These are phyloP conservation scores for Heliamphora exappendiculata DNA, from an alignment of 148 eudicot species.

Conservation along the genomic window DNA sequence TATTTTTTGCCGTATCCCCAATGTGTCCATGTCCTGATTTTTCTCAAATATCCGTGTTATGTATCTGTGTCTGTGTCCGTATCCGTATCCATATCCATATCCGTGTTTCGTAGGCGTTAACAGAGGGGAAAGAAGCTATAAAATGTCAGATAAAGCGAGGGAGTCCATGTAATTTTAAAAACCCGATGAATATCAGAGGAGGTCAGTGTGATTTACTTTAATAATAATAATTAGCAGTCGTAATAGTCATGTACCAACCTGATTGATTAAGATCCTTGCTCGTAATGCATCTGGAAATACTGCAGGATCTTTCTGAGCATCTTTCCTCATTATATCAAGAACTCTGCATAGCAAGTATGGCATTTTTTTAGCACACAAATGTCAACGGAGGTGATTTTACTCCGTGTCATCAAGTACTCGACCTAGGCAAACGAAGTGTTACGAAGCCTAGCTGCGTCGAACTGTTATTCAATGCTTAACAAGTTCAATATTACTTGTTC, in stretches of 20 bases:
- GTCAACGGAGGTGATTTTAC: background rate
- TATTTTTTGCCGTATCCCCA: too few relatives aligned
- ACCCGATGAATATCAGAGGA: too few relatives aligned
- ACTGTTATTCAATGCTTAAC: background rate
- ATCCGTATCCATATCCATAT: too few relatives aligned
- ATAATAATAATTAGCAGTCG: background rate
- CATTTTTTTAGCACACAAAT: constrained; percentile 3
- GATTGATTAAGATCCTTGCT: constrained; percentile 61
- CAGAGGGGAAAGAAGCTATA: background rate
- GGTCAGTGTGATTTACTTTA: background rate
- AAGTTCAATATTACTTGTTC: background rate
- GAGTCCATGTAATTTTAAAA: background rate
- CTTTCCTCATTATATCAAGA: constrained; percentile 63
- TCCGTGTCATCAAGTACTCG: background rate
- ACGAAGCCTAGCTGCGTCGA: background rate
- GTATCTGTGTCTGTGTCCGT: too few relatives aligned
- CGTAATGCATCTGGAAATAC: constrained; percentile 52
- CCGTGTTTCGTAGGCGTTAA: too few relatives aligned
- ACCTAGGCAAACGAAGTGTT: background rate
- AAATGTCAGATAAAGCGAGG: background rate
- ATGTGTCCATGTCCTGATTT: too few relatives aligned
- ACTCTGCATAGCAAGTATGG: constrained; percentile 50
- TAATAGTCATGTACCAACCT: constrained; percentile 35
- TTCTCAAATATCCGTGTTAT: too few relatives aligned
- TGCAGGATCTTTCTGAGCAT: constrained; percentile 76